Conservation (phyloP, 805 yeast genomes). For the Spathaspora gorwiae region DNA sequence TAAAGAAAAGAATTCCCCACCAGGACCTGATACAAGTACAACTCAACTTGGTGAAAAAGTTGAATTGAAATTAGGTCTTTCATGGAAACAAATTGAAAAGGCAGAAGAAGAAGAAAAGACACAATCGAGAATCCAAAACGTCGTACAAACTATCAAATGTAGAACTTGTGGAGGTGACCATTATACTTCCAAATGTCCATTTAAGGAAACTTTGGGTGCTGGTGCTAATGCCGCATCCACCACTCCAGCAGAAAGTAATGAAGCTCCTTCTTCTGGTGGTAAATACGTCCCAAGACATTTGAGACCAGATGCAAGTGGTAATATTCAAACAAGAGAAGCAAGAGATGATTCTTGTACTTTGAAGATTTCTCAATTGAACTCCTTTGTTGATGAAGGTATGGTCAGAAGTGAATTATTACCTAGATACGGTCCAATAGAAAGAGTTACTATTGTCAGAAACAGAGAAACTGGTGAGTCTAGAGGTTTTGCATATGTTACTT, state of each 20-base stretch:
- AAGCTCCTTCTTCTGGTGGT: constrained; percentile 19
- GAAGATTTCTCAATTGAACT: constrained; percentile 87
- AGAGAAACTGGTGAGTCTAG: constrained; percentile 91
- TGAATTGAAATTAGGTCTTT: constrained; percentile 64
- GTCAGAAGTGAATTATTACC: constrained; percentile 67
- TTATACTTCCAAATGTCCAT: constrained; percentile 93
- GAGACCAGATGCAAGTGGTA: constrained; percentile 41
- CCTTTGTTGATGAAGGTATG: constrained; percentile 75
- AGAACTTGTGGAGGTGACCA: constrained; percentile 93
- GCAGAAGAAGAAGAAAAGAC: constrained; percentile 58
- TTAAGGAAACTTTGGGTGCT: constrained; percentile 72
- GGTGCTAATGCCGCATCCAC: constrained; percentile 40
- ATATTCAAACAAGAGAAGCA: constrained; percentile 32
- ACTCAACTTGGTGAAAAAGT: constrained; percentile 87
- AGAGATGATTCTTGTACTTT: constrained; percentile 86
- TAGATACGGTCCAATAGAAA: constrained; percentile 61
- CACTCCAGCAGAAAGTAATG: constrained; percentile 32
- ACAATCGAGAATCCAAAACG: constrained; percentile 38
- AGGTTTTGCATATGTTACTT: constrained; percentile 93
- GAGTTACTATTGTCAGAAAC: constrained; percentile 82
- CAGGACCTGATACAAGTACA: constrained; percentile 86
- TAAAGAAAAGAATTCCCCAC: constrained; percentile 60
- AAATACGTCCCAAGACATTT: constrained; percentile 44
- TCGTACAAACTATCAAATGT: constrained; percentile 55
- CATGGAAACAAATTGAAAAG: constrained; percentile 75